Evolutionary conservation across 306 rosid species (phyloP), one percentile per base, ranked within the genome.

Genomic region (Myrica gale): DNA sequence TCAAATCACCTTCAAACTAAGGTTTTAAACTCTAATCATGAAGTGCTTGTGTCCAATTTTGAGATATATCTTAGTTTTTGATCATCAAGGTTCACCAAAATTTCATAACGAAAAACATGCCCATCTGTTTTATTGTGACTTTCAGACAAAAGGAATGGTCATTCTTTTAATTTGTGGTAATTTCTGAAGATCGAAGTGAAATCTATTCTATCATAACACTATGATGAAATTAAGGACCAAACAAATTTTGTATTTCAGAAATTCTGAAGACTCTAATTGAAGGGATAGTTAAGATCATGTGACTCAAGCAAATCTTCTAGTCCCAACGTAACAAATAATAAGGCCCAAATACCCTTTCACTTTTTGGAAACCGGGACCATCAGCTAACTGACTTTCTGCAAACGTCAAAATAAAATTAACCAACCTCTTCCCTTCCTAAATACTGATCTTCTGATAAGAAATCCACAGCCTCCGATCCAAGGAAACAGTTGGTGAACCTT

Each of bases 371-470:
- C 54, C 47, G 5, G 48, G n/a, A 47, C 43, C n/a, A 9, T 37
- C 45, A 37, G 50, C 1, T 37, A n/a, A 17, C 46, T 41, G 23
- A 63, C 70, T 65, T 41, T 65, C 70, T 65, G 9, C 55, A 21
- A 54, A 75, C 23, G n/a, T 42, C 45, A 74, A 72, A 48, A 73
- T 17, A 71, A 45, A 72, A 74, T 84, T 58, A 74, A 85, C 87
- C 79, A 69, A 92, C 97, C 94, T 91, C 96, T 81, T 68, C 89
- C 82, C 90, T 90, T 86, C 91, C 98, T 87, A 94, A 84, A 85
- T 91, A 94, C 74, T 94, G 98, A 86, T 94, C 97, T 79, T 91
- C 96, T 48, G 96, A 92, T 76, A 94, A 82, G 86, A 94, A 91
- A 79, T 94, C 89, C 76, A 91, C 87, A 56, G 96, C 98, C 76